Percentiles rank a stretch among this genome's conserved stretches.
These are phyloP conservation scores for Phanerochaete sordida DNA, from an alignment of 768 basidiomycete genomes.

Conservation along the genomic window DNA sequence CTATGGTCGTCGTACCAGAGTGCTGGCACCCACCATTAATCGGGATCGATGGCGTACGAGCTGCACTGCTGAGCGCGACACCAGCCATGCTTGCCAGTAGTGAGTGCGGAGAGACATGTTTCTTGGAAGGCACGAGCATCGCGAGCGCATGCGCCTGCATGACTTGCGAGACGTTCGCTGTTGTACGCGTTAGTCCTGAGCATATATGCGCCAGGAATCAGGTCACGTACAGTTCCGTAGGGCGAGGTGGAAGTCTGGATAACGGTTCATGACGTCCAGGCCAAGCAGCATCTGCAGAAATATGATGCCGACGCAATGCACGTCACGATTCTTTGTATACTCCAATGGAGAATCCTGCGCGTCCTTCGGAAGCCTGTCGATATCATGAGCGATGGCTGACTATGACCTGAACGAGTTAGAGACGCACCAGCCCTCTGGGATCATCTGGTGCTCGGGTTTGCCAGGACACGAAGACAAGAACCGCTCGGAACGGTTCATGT, in stretches of 20 bases:
- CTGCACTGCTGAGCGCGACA: constrained; percentile 6
- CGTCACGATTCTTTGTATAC: constrained; percentile 77
- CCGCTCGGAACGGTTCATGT: constrained; percentile 82
- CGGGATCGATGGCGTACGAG: constrained; percentile 22
- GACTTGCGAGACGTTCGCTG: constrained; percentile 51
- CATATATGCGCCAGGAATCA: not conserved
- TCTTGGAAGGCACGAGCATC: constrained; percentile 64
- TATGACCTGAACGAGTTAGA: too few species aligned
- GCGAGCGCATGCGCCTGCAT: constrained; percentile 49
- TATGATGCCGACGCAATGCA: constrained; percentile 78
- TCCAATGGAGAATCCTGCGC: constrained; percentile 74
- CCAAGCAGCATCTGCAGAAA: constrained; percentile 87
- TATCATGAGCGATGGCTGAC: too few species aligned
- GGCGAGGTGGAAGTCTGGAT: constrained; percentile 52
- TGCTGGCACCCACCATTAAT: constrained; percentile 20
- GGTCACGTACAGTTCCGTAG: constrained; percentile 48
- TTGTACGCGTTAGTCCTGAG: not conserved
- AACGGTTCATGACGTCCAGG: constrained; percentile 53
- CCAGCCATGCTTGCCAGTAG: constrained; percentile 58
- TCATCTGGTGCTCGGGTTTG: constrained; percentile 21
- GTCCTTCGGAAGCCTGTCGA: constrained; percentile 68
- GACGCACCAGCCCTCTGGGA: constrained; percentile 47
- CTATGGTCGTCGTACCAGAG: not conserved
- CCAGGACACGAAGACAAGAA: constrained; percentile 36
- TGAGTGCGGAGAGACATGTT: constrained; percentile 49